A percentile compares a stretch with the other conserved stretches of the same genome.
Evolutionary conservation across 2,329 filamentous ascomycete species (phyloP).

Genomic region (Samsoniella hepiali): DNA sequence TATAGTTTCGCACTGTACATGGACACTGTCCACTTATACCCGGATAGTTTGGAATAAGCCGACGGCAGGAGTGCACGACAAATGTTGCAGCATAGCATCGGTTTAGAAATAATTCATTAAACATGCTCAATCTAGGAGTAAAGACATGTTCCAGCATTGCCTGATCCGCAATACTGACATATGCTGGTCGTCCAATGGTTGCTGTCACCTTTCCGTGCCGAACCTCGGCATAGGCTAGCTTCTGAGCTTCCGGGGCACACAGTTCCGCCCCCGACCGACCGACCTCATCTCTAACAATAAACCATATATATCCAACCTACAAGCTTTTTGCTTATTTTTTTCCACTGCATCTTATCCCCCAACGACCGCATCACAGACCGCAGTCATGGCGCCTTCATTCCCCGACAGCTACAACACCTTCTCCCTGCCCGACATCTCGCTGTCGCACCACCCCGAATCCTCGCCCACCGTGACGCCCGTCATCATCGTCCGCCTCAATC

Average conservation of each 20-base stretch:
- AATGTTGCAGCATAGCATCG: not conserved
- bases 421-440: slow-evolving; percentile 41
- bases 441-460: slow-evolving; percentile 47
- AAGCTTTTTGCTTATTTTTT: not conserved
- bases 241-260: not conserved
- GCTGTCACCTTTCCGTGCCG: not conserved
- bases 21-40: slow-evolving; percentile 14
- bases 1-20: not conserved
- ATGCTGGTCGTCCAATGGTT: not conserved
- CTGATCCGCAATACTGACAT: not conserved
- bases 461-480: slow-evolving; percentile 57
- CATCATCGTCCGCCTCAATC: slow-evolving; percentile 61
- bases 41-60: not conserved
- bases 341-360: not conserved
- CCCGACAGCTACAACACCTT: slow-evolving; percentile 41
- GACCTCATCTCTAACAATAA: not conserved
- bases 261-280: not conserved
- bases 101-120: too few species aligned
- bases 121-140: too few species aligned
- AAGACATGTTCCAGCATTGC: too few species aligned
- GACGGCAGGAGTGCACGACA: not conserved
- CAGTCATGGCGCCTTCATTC: slow-evolving; percentile 25
- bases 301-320: not conserved
- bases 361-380: not conserved
- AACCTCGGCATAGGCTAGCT: slow-evolving; percentile 5